phyloP scores from a whole-genome alignment of 495 filamentous ascomycete species.

The Pseudotulostoma volvatum region DNA sequence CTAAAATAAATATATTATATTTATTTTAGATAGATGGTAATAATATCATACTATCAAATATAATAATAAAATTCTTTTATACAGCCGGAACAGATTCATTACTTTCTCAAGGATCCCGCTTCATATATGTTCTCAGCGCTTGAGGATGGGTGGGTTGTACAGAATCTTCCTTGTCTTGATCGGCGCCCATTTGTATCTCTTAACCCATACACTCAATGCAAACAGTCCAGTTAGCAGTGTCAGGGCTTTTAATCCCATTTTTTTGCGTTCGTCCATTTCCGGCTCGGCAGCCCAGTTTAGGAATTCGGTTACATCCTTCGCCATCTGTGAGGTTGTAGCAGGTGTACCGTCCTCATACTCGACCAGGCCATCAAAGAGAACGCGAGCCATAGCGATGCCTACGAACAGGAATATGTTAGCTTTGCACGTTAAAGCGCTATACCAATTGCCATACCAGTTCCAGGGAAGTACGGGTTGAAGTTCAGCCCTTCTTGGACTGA shows the following conservation, averaged over 20 bases:
- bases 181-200: conserved; percentile 95
- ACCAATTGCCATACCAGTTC: conserved; percentile 67
- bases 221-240: conserved; percentile 60
- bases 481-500: conserved; percentile 71
- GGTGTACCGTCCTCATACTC: conserved; percentile 97
- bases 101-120: neutral
- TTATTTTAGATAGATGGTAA: no score
- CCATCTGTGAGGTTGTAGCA: conserved; percentile 94
- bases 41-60: no score
- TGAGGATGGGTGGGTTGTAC: conserved; percentile 55
- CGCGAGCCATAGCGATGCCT: conserved; percentile 96
- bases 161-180: conserved; percentile 90
- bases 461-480: conserved; percentile 99
- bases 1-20: no score
- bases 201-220: conserved; percentile 88
- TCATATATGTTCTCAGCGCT: neutral
- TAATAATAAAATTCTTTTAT: no score
- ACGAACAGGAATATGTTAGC: no score
- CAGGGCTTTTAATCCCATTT: conserved; percentile 95
- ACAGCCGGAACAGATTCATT: neutral
- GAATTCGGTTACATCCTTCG: conserved; percentile 97
- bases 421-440: no score
- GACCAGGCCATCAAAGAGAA: conserved; percentile 91
- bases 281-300: conserved; percentile 98
- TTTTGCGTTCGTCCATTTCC: conserved; percentile 97